Conservation (phyloP, 192 early-diverging fungal species). For the Rhizophagus sp. region DNA sequence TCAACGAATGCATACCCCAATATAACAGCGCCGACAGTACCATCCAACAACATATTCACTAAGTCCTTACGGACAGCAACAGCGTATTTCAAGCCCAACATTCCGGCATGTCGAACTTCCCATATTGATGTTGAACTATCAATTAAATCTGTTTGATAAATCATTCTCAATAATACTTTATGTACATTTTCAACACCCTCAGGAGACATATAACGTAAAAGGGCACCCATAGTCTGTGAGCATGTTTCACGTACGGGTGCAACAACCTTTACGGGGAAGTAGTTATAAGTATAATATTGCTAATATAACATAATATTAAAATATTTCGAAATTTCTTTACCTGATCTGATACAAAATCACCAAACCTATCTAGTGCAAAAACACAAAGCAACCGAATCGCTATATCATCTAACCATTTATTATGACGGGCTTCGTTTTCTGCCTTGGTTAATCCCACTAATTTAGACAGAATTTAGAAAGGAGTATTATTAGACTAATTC, state of each 20-base stretch:
- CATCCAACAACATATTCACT: slow-evolving; percentile 70
- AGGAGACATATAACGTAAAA: slow-evolving; percentile 62
- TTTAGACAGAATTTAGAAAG: slow-evolving; percentile 15
- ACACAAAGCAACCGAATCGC: slow-evolving; percentile 90
- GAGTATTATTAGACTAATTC: neutral
- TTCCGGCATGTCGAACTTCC: slow-evolving; percentile 91
- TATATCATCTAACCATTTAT: slow-evolving; percentile 84
- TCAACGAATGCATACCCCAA: slow-evolving; percentile 49
- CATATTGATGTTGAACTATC: slow-evolving; percentile 61
- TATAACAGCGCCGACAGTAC: slow-evolving; percentile 79
- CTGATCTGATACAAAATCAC: slow-evolving; percentile 95
- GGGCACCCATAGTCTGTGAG: slow-evolving; percentile 76
- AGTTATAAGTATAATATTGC: neutral
- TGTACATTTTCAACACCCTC: slow-evolving; percentile 63
- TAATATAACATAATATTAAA: neutral
- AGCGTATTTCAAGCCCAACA: slow-evolving; percentile 92
- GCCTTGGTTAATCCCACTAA: slow-evolving; percentile 46
- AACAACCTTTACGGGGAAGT: slow-evolving; percentile 58
- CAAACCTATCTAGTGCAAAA: slow-evolving; percentile 92
- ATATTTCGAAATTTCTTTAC: slow-evolving; percentile 16
- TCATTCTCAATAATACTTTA: slow-evolving; percentile 65
- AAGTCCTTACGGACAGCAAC: slow-evolving; percentile 90
- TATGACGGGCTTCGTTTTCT: slow-evolving; percentile 69
- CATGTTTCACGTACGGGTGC: slow-evolving; percentile 96
- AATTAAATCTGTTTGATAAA: slow-evolving; percentile 59